Evolutionary conservation across 257 asterid genomes (phyloP).

Genomic region (Przewalskia tangutica): DNA sequence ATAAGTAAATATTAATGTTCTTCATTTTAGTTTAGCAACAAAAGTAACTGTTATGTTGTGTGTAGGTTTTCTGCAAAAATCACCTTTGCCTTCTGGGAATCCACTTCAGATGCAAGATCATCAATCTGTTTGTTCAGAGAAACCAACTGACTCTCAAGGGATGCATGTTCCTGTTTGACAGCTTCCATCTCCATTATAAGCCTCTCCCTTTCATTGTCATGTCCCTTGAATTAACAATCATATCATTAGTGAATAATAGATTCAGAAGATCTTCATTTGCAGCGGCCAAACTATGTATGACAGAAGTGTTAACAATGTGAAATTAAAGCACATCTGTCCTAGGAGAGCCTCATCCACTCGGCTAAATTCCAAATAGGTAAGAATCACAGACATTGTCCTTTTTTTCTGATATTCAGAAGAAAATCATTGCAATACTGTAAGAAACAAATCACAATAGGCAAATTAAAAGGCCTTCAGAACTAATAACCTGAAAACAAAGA

Average conservation of each 20-base stretch:
- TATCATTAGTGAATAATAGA: background rate
- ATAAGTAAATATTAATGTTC: background rate
- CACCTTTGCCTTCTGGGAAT: slow-evolving; percentile 66
- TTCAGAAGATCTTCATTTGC: background rate
- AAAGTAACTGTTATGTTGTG: background rate
- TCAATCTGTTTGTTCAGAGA: slow-evolving; percentile 46
- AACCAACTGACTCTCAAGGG: slow-evolving; percentile 57
- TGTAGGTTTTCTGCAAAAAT: background rate
- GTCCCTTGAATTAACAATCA: slow-evolving; percentile 47
- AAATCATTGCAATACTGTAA: background rate
- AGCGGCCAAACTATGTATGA: background rate
- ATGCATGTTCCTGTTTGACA: slow-evolving; percentile 59
- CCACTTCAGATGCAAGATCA: slow-evolving; percentile 47
- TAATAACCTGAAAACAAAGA: background rate
- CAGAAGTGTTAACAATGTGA: background rate
- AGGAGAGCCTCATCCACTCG: background rate
- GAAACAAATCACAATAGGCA: background rate
- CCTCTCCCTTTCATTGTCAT: slow-evolving; percentile 73
- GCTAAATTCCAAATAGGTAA: background rate
- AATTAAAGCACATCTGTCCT: background rate
- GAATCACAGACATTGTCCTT: background rate
- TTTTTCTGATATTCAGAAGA: background rate
- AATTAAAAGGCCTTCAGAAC: background rate
- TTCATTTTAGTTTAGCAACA: background rate
- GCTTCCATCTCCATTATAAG: slow-evolving; percentile 93